phyloP scores from a whole-genome alignment of 371 early-diverging fungal species.

The Smittium culicis region DNA sequence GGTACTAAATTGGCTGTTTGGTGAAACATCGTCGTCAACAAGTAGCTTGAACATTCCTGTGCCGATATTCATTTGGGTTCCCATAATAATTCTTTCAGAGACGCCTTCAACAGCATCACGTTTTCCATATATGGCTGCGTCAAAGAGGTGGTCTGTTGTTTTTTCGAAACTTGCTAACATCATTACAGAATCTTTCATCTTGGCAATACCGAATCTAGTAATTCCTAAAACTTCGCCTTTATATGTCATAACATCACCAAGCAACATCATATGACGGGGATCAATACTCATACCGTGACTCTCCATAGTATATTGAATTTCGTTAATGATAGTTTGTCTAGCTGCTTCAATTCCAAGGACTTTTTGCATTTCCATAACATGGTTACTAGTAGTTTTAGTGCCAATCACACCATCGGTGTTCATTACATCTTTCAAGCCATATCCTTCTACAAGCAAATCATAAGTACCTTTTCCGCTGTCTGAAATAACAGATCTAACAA shows the following conservation, averaged over 20 bases:
- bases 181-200: constrained; percentile 98
- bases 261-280: constrained; percentile 91
- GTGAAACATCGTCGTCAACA: not conserved
- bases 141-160: constrained; percentile 98
- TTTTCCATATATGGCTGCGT: constrained; percentile 89
- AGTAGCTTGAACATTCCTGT: constrained; percentile 87
- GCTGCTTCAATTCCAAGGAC: constrained; percentile 98
- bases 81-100: constrained; percentile 98
- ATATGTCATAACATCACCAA: constrained; percentile 98
- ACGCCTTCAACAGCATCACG: constrained; percentile 92
- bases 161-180: constrained; percentile 99
- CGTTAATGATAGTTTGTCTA: constrained; percentile 55
- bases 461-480: constrained; percentile 40
- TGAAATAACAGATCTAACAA: constrained; percentile 78
- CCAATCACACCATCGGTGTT: constrained; percentile 75
- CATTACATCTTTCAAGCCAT: constrained; percentile 87
- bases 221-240: constrained; percentile 98
- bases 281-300: constrained; percentile 95
- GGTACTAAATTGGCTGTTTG: not conserved
- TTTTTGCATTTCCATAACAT: constrained; percentile 83
- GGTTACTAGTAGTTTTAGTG: constrained; percentile 70
- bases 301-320: constrained; percentile 77
- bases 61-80: constrained; percentile 94
- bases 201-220: constrained; percentile 97
- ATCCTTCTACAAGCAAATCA: constrained; percentile 83